Evolutionary conservation across 257 asterid genomes (phyloP), one percentile per base, ranked within the genome.

Genomic region (Phtheirospermum japonicum): DNA sequence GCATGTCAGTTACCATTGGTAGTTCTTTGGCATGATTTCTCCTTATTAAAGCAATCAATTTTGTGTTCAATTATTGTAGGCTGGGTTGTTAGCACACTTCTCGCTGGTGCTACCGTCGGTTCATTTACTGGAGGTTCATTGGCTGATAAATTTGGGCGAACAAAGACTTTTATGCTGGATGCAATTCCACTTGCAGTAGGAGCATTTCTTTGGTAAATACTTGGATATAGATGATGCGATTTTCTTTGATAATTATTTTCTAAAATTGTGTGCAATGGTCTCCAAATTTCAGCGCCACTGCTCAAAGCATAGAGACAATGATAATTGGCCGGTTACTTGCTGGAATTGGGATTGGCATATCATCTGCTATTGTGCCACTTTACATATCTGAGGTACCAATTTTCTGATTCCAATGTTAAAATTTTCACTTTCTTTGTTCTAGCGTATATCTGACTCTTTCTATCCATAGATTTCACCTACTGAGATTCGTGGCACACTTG

Each of bases 41-140:
- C 39, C 59, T 64, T 68, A 16, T 37, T 61, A 64, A 43, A 34
- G 42, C 51, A n/a, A 67, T 68, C 28, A 56, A 52, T 51, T 61
- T 54, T 42, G 64, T 37, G 4, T 72, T 52, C 33, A 37, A 26
- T 70, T 48, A 45, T 39, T 57, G 64, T 72, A 92, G 98, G 98
- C 28, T 92, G 98, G 97, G 80, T 92, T 68, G 98, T 92, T 52
- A 92, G 98, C 72, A 68, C 98, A 55, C 83, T 83, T 80, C 95
- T 92, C 33, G 98, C 98, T 72, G 98, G 95, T 61, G 98, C 98
- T 52, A 86, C 96, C 33, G 79, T 88, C 60, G 98, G 98, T 73
- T 92, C 97, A 40, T 92, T 92, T 76, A 86, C 97, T 64, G 97
- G 98, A 64, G 98, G 98, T 77, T 63, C 95, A 57, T 75, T 92